These are phyloP conservation scores for Arthrobotrys sphaeroides DNA, from an alignment of 2,329 filamentous ascomycete species.

Conservation along the genomic window DNA sequence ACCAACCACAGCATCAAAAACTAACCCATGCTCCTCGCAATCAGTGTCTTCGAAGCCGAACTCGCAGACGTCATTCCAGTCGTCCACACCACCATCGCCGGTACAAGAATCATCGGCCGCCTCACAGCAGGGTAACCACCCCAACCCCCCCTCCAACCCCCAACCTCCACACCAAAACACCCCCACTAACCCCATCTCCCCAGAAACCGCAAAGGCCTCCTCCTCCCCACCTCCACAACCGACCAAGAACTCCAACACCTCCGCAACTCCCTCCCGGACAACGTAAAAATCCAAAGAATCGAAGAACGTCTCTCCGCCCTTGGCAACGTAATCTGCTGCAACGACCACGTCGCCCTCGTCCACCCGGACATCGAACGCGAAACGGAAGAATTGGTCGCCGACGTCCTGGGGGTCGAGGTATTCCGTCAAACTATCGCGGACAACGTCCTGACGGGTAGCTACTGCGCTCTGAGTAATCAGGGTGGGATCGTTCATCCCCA, in stretches of 20 bases:
- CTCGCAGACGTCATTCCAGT: constrained; percentile 97
- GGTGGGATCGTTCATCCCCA: constrained; percentile 97
- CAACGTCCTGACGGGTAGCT: constrained; percentile 94
- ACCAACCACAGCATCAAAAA: background rate
- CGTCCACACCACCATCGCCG: constrained; percentile 94
- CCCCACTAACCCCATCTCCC: constrained; percentile 4
- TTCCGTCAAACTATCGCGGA: constrained; percentile 95
- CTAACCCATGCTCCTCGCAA: constrained; percentile 72
- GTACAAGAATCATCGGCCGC: constrained; percentile 93
- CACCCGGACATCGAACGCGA: constrained; percentile 97
- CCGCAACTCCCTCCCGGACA: constrained; percentile 90
- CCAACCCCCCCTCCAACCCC: background rate
- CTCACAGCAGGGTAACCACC: constrained; percentile 81
- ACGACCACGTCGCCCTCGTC: constrained; percentile 95
- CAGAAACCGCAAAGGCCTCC: constrained; percentile 93
- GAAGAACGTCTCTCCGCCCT: constrained; percentile 95
- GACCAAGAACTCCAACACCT: constrained; percentile 98
- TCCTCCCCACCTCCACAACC: constrained; percentile 93
- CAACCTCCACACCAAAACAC: constrained; percentile 1
- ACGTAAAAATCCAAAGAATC: constrained; percentile 93
- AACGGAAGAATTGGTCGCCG: constrained; percentile 97
- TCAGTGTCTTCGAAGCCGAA: constrained; percentile 94
- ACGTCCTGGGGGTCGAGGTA: constrained; percentile 87
- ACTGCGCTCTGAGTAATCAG: constrained; percentile 96
- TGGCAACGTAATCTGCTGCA: constrained; percentile 94